Evolutionary conservation across 345 rosid species (phyloP).

Genomic region (Camelina laxa): DNA sequence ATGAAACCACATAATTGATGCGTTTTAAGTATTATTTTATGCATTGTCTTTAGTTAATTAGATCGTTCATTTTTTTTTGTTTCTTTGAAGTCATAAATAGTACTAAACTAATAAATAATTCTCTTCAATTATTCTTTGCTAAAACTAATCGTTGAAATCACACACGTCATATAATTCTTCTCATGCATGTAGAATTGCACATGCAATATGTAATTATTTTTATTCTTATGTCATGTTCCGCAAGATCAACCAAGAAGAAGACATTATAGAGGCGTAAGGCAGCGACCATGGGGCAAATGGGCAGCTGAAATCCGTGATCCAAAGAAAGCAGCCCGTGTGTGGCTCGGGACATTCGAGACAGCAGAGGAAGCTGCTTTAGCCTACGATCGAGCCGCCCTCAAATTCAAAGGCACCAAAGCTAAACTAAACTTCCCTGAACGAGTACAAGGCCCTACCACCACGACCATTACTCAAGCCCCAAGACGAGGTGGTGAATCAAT

Average conservation of each 20-base stretch:
- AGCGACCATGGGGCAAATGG: slow-evolving; percentile 99
- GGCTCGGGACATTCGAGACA: slow-evolving; percentile 92
- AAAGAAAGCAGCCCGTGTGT: slow-evolving; percentile 70
- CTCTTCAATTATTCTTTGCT: slow-evolving; percentile 1
- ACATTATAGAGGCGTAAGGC: slow-evolving; percentile 95
- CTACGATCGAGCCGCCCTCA: slow-evolving; percentile 85
- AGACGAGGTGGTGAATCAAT: slow-evolving; percentile 22
- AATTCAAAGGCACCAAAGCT: slow-evolving; percentile 93
- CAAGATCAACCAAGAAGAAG: slow-evolving; percentile 63
- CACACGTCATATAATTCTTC: slow-evolving; percentile 21
- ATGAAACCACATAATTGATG: slow-evolving; percentile 10
- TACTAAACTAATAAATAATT: background rate
- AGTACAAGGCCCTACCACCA: slow-evolving; percentile 58
- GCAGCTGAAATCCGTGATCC: slow-evolving; percentile 96
- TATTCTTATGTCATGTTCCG: slow-evolving; percentile 6
- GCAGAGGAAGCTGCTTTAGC: slow-evolving; percentile 94
- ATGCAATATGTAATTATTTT: slow-evolving; percentile 19
- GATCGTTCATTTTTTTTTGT: background rate
- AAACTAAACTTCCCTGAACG: slow-evolving; percentile 90
- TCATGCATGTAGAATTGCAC: slow-evolving; percentile 26
- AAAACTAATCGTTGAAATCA: background rate
- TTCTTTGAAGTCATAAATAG: background rate
- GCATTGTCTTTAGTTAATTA: background rate
- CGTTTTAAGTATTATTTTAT: slow-evolving; percentile 3
- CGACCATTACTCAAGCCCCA: slow-evolving; percentile 13